Percentiles rank a stretch among this genome's conserved stretches.
These are phyloP conservation scores for Onygena corvina DNA, from an alignment of 2,329 filamentous ascomycete species.

Conservation along the genomic window DNA sequence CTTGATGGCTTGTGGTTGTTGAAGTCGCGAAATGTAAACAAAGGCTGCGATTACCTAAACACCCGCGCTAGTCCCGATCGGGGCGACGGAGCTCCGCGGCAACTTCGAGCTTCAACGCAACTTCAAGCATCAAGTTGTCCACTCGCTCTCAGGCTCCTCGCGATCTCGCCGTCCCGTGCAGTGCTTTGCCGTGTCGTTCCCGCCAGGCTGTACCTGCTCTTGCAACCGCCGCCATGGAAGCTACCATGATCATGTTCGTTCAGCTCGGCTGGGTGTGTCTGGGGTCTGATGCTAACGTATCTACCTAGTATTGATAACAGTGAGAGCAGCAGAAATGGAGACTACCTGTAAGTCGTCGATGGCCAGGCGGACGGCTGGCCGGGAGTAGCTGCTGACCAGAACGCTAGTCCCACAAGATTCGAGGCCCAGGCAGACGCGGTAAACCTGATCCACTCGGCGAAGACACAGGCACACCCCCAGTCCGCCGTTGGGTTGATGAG, in stretches of 20 bases:
- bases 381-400: not conserved
- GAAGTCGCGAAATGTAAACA: conserved; percentile 12
- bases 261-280: conserved; percentile 15
- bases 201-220: not conserved
- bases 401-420: conserved; percentile 72
- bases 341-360: conserved; percentile 50
- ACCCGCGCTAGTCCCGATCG: conserved; percentile 8
- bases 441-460: conserved; percentile 87
- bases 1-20: not conserved
- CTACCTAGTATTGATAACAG: conserved; percentile 76
- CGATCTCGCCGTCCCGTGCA: not conserved
- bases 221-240: conserved; percentile 68
- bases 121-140: conserved; percentile 1
- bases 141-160: not conserved
- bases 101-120: conserved; percentile 4
- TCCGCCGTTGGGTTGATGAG: conserved; percentile 97
- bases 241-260: conserved; percentile 80
- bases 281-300: conserved; percentile 12
- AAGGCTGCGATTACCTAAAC: conserved; percentile 7
- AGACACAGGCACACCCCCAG: conserved; percentile 90
- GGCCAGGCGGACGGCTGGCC: conserved; percentile 11
- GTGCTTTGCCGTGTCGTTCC: too few relatives aligned
- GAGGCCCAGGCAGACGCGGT: conserved; percentile 93
- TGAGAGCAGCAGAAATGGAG: conserved; percentile 94
- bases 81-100: conserved; percentile 1